Percentiles rank a stretch among this genome's conserved stretches.
phyloP scores from a whole-genome alignment of 2,329 filamentous ascomycete species.

The Aureobasidium namibiae region DNA sequence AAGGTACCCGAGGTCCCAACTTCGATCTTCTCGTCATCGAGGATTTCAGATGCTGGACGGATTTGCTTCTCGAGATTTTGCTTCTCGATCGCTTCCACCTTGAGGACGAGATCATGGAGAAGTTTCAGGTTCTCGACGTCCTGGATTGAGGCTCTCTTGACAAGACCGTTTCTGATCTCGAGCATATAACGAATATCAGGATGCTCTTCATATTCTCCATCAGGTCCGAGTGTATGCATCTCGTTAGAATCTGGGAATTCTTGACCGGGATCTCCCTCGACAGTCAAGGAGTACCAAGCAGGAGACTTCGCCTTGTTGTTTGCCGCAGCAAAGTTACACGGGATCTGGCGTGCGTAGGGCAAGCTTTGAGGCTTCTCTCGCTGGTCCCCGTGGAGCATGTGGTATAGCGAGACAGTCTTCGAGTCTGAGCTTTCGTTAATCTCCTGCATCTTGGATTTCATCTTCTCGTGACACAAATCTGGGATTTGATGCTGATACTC shows the following conservation, averaged over 20 bases:
- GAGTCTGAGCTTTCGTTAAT: neutral
- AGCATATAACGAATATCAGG: neutral
- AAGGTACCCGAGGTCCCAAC: neutral
- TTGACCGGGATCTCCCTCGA: neutral
- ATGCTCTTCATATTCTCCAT: neutral
- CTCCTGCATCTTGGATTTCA: no score
- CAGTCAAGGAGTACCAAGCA: neutral
- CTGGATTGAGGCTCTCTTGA: neutral
- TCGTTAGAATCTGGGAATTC: no score
- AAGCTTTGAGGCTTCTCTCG: neutral
- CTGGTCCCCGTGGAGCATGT: neutral
- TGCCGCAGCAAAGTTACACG: neutral
- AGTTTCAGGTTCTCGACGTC: neutral
- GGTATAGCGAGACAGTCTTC: neutral
- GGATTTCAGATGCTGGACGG: neutral
- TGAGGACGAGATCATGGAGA: neutral
- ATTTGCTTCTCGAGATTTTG: neutral
- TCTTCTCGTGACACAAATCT: no score
- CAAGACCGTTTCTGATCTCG: neutral
- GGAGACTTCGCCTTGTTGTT: neutral
- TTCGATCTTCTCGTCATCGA: neutral
- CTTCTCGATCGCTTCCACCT: neutral
- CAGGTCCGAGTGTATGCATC: no score
- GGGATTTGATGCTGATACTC: neutral
- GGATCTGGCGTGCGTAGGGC: neutral